phyloP scores from a whole-genome alignment of 495 filamentous ascomycete genomes.

The Hypoxylon cercidicola region DNA sequence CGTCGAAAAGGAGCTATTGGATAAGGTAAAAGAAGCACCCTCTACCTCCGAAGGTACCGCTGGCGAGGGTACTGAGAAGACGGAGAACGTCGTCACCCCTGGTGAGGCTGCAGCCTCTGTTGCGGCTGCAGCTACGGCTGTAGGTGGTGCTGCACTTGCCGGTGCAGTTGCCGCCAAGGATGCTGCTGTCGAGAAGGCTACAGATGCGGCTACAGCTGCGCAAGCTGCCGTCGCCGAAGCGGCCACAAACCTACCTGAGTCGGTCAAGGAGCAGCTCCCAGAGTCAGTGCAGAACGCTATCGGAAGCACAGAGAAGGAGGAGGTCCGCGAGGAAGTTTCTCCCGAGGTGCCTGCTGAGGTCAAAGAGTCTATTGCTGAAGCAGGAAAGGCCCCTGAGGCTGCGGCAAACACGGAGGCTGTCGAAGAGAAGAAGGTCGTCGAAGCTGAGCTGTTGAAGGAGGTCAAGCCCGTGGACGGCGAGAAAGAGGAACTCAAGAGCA shows the following conservation, averaged over 20 bases:
- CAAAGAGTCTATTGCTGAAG: slow-evolving; percentile 74
- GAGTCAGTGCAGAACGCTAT: slow-evolving; percentile 44
- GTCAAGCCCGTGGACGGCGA: slow-evolving; percentile 56
- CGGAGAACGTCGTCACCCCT: slow-evolving; percentile 53
- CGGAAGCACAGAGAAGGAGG: slow-evolving; percentile 40
- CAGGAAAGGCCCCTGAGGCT: slow-evolving; percentile 74
- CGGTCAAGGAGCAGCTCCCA: slow-evolving; percentile 49
- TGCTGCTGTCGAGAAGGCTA: slow-evolving; percentile 44
- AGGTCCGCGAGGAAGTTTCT: slow-evolving; percentile 51
- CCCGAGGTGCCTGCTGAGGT: slow-evolving; percentile 75
- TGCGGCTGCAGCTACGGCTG: slow-evolving; percentile 48
- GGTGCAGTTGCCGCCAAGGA: slow-evolving; percentile 50
- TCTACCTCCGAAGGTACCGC: slow-evolving; percentile 67
- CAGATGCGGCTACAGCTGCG: slow-evolving; percentile 42
- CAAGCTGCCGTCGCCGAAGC: slow-evolving; percentile 42
- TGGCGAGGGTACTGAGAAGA: slow-evolving; percentile 58
- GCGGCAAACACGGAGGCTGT: slow-evolving; percentile 73
- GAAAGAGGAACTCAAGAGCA: slow-evolving; percentile 41
- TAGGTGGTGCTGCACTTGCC: slow-evolving; percentile 53
- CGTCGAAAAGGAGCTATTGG: slow-evolving; percentile 69
- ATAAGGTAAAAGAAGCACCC: slow-evolving; percentile 65
- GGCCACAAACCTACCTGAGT: slow-evolving; percentile 47
- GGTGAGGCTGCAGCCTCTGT: slow-evolving; percentile 54
- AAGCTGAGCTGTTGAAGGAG: slow-evolving; percentile 70
- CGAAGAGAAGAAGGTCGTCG: slow-evolving; percentile 80